Base-by-base conservation (phyloP, 169 alveolate species). In the Cystoisospora suis region DNA sequence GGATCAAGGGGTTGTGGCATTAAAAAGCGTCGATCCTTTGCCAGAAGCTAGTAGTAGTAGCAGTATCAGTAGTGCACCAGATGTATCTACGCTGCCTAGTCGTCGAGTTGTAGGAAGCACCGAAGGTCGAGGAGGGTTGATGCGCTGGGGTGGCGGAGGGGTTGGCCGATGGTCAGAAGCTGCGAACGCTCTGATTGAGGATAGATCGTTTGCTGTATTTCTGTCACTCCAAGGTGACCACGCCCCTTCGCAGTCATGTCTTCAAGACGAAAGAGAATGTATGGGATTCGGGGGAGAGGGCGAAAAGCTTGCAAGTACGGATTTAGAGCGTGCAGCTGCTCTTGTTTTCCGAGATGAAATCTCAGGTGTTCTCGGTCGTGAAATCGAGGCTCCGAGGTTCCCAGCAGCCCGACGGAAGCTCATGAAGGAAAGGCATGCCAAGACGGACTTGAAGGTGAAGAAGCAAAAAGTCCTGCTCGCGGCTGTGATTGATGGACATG, bases 151-250 rank as follows among this genome's bases (percentile, higher is more conserved):
- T 1, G 83, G 83, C 53, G 83, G 83, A 1, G 83, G 58, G 23
- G 83, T 72, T 5, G 83, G 83, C 58, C 46, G 83, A 46, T 72
- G 83, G 58, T 34, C 83, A 3, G 83, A 72, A 38, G 56, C 83
- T 6, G 83, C 83, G 32, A 72, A 72, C 53, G 83, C 83, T 0
- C 47, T 29, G 32, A 34, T 72, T 17, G 83, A 72, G 32, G 83
- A 72, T 17, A n/a, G 83, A 34, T 40, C 58, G 38, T 3, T 72
- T 34, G 83, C 83, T 17, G 83, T 72, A 3, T 38, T 72, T 3
- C 83, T 72, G 20, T 34, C 83, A 5, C 15, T 72, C 83, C 58
- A 72, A n/a, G 83, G 47, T 47, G 23, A 23, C 65, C 12, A 12
- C 65, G 65, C 23, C 23, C 65, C 65, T 23, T 23, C 12, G 65